Percentiles rank a stretch among this genome's conserved stretches.
phyloP scores from a whole-genome alignment of 2,329 filamentous ascomycete genomes.

The Trichoderma gracile region DNA sequence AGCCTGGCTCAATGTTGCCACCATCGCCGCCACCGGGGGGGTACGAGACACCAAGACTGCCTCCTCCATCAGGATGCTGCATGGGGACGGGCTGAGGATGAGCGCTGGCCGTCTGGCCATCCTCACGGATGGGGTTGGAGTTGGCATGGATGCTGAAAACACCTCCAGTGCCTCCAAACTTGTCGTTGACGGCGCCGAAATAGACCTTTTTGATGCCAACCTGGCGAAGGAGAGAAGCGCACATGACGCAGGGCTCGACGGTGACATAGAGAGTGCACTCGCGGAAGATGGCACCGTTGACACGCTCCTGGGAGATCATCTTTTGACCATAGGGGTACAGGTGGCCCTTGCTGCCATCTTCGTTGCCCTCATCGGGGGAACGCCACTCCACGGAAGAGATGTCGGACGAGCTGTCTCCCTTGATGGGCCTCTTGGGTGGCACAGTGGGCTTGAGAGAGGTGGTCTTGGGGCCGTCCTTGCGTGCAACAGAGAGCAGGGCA shows the following conservation, averaged over 20 bases:
- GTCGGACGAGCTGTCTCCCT: constrained; percentile 31
- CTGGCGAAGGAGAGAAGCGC: constrained; percentile 86
- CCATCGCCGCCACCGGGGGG: constrained; percentile 53
- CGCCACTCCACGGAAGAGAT: constrained; percentile 29
- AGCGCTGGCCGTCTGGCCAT: constrained; percentile 44
- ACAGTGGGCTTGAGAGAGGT: constrained; percentile 41
- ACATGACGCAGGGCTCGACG: constrained; percentile 99
- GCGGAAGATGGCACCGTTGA: constrained; percentile 67
- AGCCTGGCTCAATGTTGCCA: constrained; percentile 73
- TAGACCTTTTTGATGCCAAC: constrained; percentile 86
- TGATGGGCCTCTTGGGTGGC: constrained; percentile 26
- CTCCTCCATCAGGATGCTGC: constrained; percentile 42
- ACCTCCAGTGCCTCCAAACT: constrained; percentile 93
- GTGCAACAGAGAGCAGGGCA: constrained; percentile 51
- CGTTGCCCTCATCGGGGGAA: constrained; percentile 48
- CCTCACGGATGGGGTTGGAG: constrained; percentile 45
- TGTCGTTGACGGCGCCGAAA: constrained; percentile 93
- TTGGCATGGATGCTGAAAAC: constrained; percentile 82
- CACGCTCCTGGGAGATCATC: constrained; percentile 53
- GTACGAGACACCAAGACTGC: constrained; percentile 42
- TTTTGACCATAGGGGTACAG: constrained; percentile 64
- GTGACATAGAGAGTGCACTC: constrained; percentile 88
- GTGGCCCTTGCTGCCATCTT: constrained; percentile 56
- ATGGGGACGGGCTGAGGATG: constrained; percentile 41
- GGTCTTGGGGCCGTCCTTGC: constrained; percentile 35